Evolutionary conservation across 2,329 filamentous ascomycete genomes (phyloP).

Genomic region (Aciculosporium take): DNA sequence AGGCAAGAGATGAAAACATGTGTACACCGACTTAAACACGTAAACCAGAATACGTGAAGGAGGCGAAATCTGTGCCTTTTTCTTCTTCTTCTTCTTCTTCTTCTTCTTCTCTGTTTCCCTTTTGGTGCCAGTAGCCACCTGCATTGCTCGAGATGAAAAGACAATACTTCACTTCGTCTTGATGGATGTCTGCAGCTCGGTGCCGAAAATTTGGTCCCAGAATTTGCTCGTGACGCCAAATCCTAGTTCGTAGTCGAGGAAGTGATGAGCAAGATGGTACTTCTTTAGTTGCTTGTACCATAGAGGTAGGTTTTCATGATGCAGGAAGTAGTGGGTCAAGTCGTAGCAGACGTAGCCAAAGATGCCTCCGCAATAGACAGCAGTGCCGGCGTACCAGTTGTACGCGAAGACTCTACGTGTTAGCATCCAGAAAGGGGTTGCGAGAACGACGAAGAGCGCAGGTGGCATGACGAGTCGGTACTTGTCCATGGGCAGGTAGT

Average conservation of each 20-base stretch:
- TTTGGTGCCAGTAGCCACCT: too few species aligned
- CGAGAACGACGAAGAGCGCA: conserved; percentile 68
- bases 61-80: not conserved
- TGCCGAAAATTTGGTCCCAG: conserved; percentile 90
- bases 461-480: conserved; percentile 96
- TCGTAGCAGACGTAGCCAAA: conserved; percentile 97
- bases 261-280: conserved; percentile 93
- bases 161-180: conserved; percentile 18
- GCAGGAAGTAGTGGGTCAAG: conserved; percentile 95
- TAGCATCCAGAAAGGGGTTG: conserved; percentile 82
- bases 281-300: conserved; percentile 94
- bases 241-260: conserved; percentile 93
- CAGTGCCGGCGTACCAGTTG: conserved; percentile 69
- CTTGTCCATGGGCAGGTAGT: conserved; percentile 98
- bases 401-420: conserved; percentile 70
- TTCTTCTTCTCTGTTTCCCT: not conserved
- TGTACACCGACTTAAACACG: conserved; percentile 6
- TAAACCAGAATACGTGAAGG: not conserved
- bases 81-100: not conserved
- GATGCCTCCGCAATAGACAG: conserved; percentile 76
- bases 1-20: conserved; percentile 4
- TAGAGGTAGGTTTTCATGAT: conserved; percentile 79
- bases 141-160: not conserved
- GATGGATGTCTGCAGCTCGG: conserved; percentile 46
- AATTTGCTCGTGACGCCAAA: conserved; percentile 94